These are phyloP conservation scores for Acer saccharum DNA, from an alignment of 345 rosid genomes.

Conservation along the genomic window DNA sequence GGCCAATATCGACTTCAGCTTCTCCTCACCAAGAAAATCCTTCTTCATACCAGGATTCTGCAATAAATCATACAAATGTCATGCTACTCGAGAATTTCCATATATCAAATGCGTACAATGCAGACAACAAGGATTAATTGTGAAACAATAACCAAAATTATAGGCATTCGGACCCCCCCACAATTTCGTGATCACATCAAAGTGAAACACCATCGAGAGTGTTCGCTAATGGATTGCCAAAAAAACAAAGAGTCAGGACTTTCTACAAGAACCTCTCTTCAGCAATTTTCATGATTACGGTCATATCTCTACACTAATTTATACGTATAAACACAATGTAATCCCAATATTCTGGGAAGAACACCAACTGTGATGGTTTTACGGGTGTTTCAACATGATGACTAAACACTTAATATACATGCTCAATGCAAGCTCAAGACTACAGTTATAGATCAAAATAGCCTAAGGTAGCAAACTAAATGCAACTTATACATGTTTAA, in stretches of 20 bases:
- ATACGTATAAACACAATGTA: background rate
- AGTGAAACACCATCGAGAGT: background rate
- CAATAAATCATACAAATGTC: background rate
- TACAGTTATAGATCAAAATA: background rate
- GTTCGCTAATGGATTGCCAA: background rate
- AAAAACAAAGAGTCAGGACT: background rate
- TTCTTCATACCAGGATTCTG: constrained; percentile 51
- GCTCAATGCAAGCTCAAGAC: background rate
- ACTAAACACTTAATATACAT: background rate
- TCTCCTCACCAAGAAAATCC: constrained; percentile 35
- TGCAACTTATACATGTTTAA: background rate
- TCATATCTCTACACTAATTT: background rate
- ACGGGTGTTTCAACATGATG: background rate
- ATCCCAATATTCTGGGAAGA: background rate
- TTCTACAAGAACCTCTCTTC: background rate
- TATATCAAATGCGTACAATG: background rate
- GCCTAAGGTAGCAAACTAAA: background rate
- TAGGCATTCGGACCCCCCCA: background rate
- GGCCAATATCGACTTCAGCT: constrained; percentile 36
- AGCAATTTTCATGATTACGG: background rate
- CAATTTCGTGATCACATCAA: background rate
- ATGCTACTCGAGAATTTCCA: background rate
- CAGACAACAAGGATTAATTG: too few relatives aligned
- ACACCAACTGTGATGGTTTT: background rate
- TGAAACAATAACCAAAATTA: too few relatives aligned